Conservation (phyloP, 352 stramenopile genomes). For the Phytophthora tentaculata region DNA sequence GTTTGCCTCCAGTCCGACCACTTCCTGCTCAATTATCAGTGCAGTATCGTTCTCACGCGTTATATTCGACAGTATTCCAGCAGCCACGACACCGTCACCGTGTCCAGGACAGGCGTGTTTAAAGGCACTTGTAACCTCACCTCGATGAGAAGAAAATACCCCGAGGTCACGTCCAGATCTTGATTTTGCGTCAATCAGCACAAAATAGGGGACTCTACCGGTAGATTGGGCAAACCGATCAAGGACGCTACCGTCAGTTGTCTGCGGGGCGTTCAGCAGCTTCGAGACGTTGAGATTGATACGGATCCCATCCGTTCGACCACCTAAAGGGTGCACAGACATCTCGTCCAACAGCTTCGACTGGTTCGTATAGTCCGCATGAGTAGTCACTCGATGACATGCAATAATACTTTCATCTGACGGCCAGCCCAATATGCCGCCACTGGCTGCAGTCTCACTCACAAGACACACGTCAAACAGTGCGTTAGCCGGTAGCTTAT, state of each 20-base stretch:
- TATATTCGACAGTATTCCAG: constrained; percentile 50
- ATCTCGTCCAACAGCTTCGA: constrained; percentile 68
- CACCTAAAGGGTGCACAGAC: constrained; percentile 42
- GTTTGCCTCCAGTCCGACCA: constrained; percentile 52
- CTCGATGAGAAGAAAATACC: constrained; percentile 21
- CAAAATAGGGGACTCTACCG: constrained; percentile 63
- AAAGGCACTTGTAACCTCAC: constrained; percentile 33
- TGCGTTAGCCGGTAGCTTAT: constrained; percentile 66
- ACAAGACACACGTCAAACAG: constrained; percentile 82
- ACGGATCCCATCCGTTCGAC: constrained; percentile 50
- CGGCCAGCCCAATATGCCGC: constrained; percentile 68
- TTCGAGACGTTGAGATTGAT: constrained; percentile 68
- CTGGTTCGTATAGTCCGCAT: constrained; percentile 84
- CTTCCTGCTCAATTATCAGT: constrained; percentile 43
- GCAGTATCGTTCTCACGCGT: constrained; percentile 55
- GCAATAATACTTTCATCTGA: constrained; percentile 23
- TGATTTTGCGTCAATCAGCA: constrained; percentile 62
- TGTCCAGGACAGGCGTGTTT: constrained; percentile 26
- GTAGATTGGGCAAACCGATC: constrained; percentile 35
- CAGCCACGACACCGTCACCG: constrained; percentile 45
- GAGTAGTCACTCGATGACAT: constrained; percentile 63
- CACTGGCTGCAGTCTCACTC: constrained; percentile 69
- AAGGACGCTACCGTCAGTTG: not conserved
- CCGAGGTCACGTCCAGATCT: constrained; percentile 28
- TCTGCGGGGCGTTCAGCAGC: constrained; percentile 36